A percentile compares a stretch with the other conserved stretches of the same genome.
Evolutionary conservation across 495 filamentous ascomycete species (phyloP).

Genomic region (Rostrohypoxylon terebratum): DNA sequence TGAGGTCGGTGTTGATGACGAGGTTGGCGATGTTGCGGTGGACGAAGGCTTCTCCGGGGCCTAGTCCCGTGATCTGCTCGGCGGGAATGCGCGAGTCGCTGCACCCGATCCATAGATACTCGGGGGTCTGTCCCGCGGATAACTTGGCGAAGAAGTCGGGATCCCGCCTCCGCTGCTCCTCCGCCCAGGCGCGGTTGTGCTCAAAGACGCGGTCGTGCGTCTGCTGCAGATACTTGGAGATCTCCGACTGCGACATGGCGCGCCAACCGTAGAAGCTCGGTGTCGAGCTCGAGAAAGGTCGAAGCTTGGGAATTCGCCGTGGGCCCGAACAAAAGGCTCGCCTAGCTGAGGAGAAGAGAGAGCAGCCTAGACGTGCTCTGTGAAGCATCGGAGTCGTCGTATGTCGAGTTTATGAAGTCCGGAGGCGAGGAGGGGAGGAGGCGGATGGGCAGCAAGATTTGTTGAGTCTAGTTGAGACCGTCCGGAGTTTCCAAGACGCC

Average conservation of each 20-base stretch:
- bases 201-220: conserved; percentile 66
- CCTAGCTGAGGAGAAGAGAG: conserved; percentile 24
- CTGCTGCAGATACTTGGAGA: conserved; percentile 58
- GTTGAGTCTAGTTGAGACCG: conserved; percentile 42
- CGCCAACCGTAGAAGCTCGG: conserved; percentile 25
- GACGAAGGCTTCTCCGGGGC: conserved; percentile 70
- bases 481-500: conserved; percentile 12
- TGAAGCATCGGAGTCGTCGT: conserved; percentile 31
- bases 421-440: conserved; percentile 1
- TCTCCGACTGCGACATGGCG: conserved; percentile 55
- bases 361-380: conserved; percentile 21
- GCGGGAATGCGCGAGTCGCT: conserved; percentile 72
- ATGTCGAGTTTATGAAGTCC: conserved; percentile 2
- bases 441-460: conserved; percentile 13
- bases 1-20: conserved; percentile 68
- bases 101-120: conserved; percentile 75
- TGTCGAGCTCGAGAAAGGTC: conserved; percentile 22
- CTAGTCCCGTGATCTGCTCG: conserved; percentile 69
- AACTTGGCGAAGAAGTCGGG: conserved; percentile 68
- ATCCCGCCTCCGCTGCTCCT: conserved; percentile 60
- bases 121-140: conserved; percentile 64
- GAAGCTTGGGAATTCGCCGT: conserved; percentile 1
- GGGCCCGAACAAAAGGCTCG: conserved; percentile 5
- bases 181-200: conserved; percentile 67
- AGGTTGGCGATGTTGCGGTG: conserved; percentile 75